Evolutionary conservation across 1,284 basidiomycete genomes (phyloP).

Genomic region (Ganoderma resinaceum): DNA sequence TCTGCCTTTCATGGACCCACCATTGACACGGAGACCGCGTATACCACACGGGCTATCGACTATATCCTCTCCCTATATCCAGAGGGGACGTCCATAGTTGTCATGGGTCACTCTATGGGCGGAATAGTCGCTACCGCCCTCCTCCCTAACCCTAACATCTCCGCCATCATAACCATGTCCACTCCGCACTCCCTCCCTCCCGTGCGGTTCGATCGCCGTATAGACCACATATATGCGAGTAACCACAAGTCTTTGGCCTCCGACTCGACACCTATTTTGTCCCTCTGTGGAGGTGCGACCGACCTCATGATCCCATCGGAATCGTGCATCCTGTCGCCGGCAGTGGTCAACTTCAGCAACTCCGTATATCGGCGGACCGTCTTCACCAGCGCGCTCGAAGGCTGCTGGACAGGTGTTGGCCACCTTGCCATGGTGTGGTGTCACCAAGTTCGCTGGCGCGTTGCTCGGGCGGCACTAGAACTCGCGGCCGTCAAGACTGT

Average conservation of each 20-base stretch:
- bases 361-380: constrained; percentile 70
- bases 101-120: constrained; percentile 99
- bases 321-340: constrained; percentile 74
- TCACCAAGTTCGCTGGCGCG: constrained; percentile 91
- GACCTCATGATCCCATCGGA: constrained; percentile 96
- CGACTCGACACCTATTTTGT: constrained; percentile 74
- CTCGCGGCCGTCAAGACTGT: constrained; percentile 51
- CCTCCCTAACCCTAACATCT: constrained; percentile 69
- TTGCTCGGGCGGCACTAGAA: constrained; percentile 83
- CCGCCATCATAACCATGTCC: constrained; percentile 92
- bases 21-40: constrained; percentile 83
- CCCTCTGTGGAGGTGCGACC: constrained; percentile 91
- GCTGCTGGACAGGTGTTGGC: constrained; percentile 94
- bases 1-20: constrained; percentile 95
- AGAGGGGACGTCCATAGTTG: constrained; percentile 64
- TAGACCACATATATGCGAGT: constrained; percentile 76
- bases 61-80: constrained; percentile 86
- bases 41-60: constrained; percentile 74
- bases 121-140: constrained; percentile 87
- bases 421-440: constrained; percentile 99
- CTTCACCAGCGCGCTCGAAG: constrained; percentile 88
- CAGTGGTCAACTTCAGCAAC: constrained; percentile 21
- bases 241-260: constrained; percentile 46
- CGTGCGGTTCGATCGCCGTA: constrained; percentile 83
- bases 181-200: constrained; percentile 93